phyloP scores from a whole-genome alignment of 345 rosid genomes.

The Noccaea bulbosa region DNA sequence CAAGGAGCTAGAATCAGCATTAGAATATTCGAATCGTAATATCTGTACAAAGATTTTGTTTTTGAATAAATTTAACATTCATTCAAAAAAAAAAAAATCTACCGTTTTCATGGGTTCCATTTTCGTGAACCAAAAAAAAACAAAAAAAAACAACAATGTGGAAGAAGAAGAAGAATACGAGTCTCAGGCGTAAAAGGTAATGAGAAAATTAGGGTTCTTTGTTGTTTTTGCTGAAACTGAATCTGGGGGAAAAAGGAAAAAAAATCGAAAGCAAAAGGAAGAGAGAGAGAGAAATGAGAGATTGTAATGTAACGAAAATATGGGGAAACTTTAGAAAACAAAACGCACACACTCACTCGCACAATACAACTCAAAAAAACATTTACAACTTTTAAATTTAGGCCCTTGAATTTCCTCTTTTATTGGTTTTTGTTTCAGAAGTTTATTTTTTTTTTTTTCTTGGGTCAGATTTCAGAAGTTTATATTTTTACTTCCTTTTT shows the following conservation, averaged over 20 bases:
- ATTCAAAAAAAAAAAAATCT: too few relatives aligned
- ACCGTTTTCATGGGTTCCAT: conserved; percentile 35
- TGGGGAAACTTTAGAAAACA: conserved; percentile 22
- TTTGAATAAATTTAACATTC: too few relatives aligned
- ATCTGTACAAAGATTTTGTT: too few relatives aligned
- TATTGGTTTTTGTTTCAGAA: neutral
- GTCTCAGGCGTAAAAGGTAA: conserved; percentile 18
- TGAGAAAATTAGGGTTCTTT: conserved; percentile 40
- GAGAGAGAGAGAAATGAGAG: conserved; percentile 17
- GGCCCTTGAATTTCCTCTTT: conserved; percentile 12
- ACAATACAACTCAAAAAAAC: neutral
- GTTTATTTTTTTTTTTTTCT: too few relatives aligned
- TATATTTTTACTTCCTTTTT: too few relatives aligned
- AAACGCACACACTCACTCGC: conserved; percentile 9
- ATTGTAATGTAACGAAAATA: conserved; percentile 24
- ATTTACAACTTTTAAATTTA: neutral
- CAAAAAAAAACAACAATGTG: conserved; percentile 21
- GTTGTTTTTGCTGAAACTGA: conserved; percentile 18
- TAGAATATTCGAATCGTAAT: conserved; percentile 34
- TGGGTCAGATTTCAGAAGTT: neutral
- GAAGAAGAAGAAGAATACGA: conserved; percentile 15
- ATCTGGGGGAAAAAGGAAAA: conserved; percentile 17
- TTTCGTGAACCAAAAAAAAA: conserved; percentile 23
- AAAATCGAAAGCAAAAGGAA: neutral
- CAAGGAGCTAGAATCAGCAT: neutral